Evolutionary conservation across 257 asterid species (phyloP).

Genomic region (Catharanthus roseus): DNA sequence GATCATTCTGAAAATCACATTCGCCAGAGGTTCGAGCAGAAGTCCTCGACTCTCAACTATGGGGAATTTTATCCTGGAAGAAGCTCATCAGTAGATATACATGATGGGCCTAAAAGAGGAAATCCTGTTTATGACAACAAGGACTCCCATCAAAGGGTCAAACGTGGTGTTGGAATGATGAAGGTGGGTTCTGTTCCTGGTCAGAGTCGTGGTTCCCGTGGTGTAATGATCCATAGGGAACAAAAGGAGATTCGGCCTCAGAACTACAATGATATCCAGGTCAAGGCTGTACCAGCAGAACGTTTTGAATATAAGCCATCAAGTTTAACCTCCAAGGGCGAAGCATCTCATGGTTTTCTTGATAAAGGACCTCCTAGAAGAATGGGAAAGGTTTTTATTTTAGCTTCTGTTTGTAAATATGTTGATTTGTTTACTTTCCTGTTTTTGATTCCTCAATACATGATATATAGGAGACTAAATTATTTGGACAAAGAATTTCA

Average conservation of each 20-base stretch:
- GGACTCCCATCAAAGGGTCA: conserved; percentile 34
- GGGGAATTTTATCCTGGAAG: conserved; percentile 39
- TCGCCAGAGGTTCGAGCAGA: conserved; percentile 34
- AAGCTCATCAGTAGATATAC: conserved; percentile 33
- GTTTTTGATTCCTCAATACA: conserved; percentile 23
- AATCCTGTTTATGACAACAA: conserved; percentile 31
- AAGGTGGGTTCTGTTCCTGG: conserved; percentile 29
- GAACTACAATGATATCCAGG: conserved; percentile 23
- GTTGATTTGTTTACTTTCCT: conserved; percentile 12
- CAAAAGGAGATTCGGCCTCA: conserved; percentile 21
- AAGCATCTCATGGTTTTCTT: conserved; percentile 21
- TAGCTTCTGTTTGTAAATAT: not conserved
- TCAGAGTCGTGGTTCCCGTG: conserved; percentile 24
- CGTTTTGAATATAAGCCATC: conserved; percentile 32
- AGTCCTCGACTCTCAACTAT: conserved; percentile 27
- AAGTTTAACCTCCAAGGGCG: conserved; percentile 23
- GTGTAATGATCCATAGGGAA: conserved; percentile 26
- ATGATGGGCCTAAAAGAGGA: conserved; percentile 38
- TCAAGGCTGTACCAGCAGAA: conserved; percentile 30
- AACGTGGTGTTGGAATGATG: conserved; percentile 29
- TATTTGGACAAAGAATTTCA: conserved; percentile 27
- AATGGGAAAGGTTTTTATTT: conserved; percentile 33
- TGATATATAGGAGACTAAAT: conserved; percentile 35
- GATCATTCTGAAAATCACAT: conserved; percentile 40
- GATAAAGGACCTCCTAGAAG: conserved; percentile 31